Evolutionary conservation across 495 filamentous ascomycete species (phyloP), one percentile per base, ranked within the genome.

Genomic region (Bryoglossum gracile): DNA sequence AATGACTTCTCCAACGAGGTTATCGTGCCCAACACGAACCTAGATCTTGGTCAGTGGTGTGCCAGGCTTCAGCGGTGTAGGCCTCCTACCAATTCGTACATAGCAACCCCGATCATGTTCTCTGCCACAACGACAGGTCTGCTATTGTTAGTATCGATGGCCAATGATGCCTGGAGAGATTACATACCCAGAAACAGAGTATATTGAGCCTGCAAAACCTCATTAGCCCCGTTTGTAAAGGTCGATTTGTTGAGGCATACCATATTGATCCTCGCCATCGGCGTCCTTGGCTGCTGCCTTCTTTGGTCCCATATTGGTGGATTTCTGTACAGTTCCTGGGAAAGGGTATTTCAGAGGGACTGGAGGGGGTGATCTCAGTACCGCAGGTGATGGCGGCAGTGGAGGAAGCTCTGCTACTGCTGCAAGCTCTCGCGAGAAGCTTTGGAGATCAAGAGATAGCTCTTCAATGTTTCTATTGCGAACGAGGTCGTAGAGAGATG

Each of bases 81-180:
- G 35, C 42, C 47, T 54, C 75, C 51, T 70, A 91, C 91, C 78
- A 99, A 72, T 73, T 99, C 92, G 76, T 99, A 96, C 94, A 99
- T 97, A 62, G 92, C 89, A 82, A 92, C 94, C 63, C 92, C 92
- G 62, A 89, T 86, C 90, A 97, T 95, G 66, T 96, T 81, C 74
- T 97, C 90, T 63, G 94, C 92, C 57, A 97, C 81, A 56, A 97
- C 83, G 71, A 99, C 92, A 58, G 92, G 94, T 44, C 89, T 92
- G 62, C 60, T 49, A 51, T 35, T 17, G 52, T 58, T 56, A 56
- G 58, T 59, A 63, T 43, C 59, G 51, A 43, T 51, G 33, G 32
- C 14, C 32, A 1, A 44, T 8, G 2, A 8, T 23, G 40, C 40
- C 28, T 42, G 50, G 39, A 8, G 34, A 8, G 3, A 41, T 23